Conservation (phyloP, 345 rosid genomes). For the Isatis tinctoria region DNA sequence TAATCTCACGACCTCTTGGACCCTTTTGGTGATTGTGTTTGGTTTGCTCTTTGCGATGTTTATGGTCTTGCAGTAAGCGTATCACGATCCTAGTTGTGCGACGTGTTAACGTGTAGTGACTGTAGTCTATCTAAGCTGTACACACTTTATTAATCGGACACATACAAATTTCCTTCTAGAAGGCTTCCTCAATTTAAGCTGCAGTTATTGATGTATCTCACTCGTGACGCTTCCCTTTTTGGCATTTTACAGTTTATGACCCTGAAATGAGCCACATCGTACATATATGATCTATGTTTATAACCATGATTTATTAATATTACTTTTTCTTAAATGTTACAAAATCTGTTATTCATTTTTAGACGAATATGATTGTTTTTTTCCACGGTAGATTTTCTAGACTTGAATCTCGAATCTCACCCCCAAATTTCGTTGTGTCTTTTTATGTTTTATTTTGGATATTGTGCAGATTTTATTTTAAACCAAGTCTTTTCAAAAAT, state of each 20-base stretch:
- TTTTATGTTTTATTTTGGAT: too few relatives aligned
- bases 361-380: neutral
- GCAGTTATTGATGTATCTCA: neutral
- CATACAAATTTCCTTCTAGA: conserved; percentile 6
- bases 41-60: neutral
- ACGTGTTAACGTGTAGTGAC: too few relatives aligned
- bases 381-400: neutral
- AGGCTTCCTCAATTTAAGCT: neutral
- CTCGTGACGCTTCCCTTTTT: neutral
- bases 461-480: too few relatives aligned
- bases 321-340: neutral
- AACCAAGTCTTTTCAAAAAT: too few relatives aligned
- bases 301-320: neutral
- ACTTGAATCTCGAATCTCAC: neutral
- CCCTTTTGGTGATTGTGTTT: conserved; percentile 2
- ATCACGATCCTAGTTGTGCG: neutral
- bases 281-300: neutral
- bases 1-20: neutral
- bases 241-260: neutral
- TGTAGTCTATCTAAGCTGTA: neutral
- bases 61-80: neutral
- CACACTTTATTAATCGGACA: neutral
- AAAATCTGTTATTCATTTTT: neutral
- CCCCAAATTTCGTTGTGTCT: too few relatives aligned
- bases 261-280: neutral